phyloP scores from a whole-genome alignment of 345 rosid genomes.

The Populus simonii region DNA sequence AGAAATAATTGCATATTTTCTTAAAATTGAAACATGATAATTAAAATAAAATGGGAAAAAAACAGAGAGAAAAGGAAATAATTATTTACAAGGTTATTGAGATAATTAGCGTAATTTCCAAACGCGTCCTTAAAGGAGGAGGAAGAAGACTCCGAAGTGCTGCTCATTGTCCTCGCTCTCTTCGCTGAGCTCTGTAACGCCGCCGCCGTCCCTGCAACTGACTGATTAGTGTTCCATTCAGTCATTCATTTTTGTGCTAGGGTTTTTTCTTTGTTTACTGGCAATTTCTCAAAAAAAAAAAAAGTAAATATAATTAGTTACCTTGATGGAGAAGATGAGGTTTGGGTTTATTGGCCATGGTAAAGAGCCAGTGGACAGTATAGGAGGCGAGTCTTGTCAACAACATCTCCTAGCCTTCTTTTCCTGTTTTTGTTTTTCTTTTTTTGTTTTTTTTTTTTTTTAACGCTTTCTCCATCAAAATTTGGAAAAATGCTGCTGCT shows the following conservation, averaged over 20 bases:
- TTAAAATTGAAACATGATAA: background rate
- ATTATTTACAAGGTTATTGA: slow-evolving; percentile 52
- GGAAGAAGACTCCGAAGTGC: slow-evolving; percentile 22
- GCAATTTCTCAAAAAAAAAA: background rate
- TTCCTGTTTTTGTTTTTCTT: background rate
- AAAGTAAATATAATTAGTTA: slow-evolving; percentile 1
- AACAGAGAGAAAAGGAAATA: background rate
- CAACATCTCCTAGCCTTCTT: slow-evolving; percentile 32
- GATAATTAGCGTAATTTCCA: slow-evolving; percentile 51
- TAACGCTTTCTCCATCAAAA: too few relatives aligned
- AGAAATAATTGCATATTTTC: too few relatives aligned
- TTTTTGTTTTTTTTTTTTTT: too few relatives aligned
- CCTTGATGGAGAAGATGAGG: slow-evolving; percentile 45
- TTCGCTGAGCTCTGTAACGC: slow-evolving; percentile 35
- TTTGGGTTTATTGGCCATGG: slow-evolving; percentile 49
- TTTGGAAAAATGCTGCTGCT: too few relatives aligned
- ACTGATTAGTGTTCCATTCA: too few relatives aligned
- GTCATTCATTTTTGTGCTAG: background rate
- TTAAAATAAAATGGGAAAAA: background rate
- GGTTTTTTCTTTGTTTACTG: background rate
- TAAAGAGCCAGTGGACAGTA: slow-evolving; percentile 21
- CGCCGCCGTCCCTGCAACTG: slow-evolving; percentile 38
- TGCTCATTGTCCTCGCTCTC: slow-evolving; percentile 46
- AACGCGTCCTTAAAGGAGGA: slow-evolving; percentile 54
- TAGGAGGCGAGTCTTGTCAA: slow-evolving; percentile 5